Base-by-base conservation (phyloP, 208 protist species). In the Trypanosoma brucei region DNA sequence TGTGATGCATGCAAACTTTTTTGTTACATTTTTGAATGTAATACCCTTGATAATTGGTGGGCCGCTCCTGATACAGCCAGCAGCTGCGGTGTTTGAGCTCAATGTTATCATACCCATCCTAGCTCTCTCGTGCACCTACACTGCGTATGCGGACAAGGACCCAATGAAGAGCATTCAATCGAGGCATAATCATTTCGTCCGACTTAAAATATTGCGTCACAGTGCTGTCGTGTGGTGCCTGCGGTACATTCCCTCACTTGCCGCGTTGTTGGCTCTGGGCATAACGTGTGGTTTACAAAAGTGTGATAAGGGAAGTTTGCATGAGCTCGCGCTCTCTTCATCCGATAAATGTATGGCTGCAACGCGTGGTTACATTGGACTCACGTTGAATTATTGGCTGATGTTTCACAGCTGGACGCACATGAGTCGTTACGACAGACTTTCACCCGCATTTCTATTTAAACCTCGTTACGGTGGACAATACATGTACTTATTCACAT, bases 381-480 rank as follows among this genome's bases (percentile, higher is more conserved):
- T 92, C n/a, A 92, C 86, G 8, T 71, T 95, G 35, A 95, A 92
- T 71, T 91, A 89, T 59, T 95, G 89, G 89, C 55, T 95, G 5
- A 87, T 95, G 75, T 74, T 95, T 40, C 89, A 95, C 69, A 83
- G 82, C 67, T 91, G 84, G 86, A 92, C 86, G 57, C 89, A 95
- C 72, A 88, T 95, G 33, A 95, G 86, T 65, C 85, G 89, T 1
- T 83, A 95, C 55, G 73, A 91, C 55, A 79, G 78, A 60, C 79
- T 95, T 40, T 81, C 84, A 0, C 77, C 75, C 1, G 78, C 70
- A 55, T 80, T 91, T 56, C 88, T 83, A 33, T 76, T 92, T 39
- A 84, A 79, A 54, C 74, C 88, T 2, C 75, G 70, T 6, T 85
- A 94, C 50, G 82, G 84, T 3, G 68, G 71, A 36, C 82, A 75